Evolutionary conservation across 169 alveolate genomes (phyloP).

Genomic region (Cryptosporidium parvum): DNA sequence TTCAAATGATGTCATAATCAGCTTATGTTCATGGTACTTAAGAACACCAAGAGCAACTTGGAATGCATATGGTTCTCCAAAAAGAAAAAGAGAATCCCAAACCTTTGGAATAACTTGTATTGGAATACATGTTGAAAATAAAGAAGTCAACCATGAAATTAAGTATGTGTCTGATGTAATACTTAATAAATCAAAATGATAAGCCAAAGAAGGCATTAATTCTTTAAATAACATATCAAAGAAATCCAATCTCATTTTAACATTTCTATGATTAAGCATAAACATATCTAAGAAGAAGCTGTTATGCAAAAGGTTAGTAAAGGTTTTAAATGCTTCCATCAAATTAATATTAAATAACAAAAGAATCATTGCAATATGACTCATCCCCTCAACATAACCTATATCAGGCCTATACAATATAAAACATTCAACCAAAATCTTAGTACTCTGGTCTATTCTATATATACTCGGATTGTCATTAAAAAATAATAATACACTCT

Average conservation of each 20-base stretch:
- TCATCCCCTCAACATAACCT: constrained; percentile 74
- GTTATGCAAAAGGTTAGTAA: constrained; percentile 55
- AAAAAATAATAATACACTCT: constrained; percentile 52
- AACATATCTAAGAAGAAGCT: constrained; percentile 52
- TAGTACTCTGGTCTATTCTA: constrained; percentile 60
- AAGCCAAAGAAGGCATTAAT: constrained; percentile 64
- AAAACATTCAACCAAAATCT: constrained; percentile 56
- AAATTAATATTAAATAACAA: constrained; percentile 39
- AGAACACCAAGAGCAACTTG: constrained; percentile 74
- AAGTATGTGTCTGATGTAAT: constrained; percentile 64
- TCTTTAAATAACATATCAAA: constrained; percentile 55
- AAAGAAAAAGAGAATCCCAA: constrained; percentile 71
- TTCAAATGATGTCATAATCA: constrained; percentile 66
- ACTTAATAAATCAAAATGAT: constrained; percentile 61
- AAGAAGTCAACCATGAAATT: constrained; percentile 67
- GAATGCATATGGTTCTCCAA: constrained; percentile 75
- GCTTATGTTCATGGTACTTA: constrained; percentile 73
- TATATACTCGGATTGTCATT: constrained; percentile 21
- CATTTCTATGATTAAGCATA: constrained; percentile 51
- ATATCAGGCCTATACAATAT: constrained; percentile 63
- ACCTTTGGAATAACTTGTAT: constrained; percentile 57
- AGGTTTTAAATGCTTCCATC: constrained; percentile 60
- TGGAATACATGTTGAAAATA: constrained; percentile 62
- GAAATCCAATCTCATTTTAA: constrained; percentile 70
- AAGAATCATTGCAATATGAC: constrained; percentile 60